phyloP scores from a whole-genome alignment of 306 rosid species.

The peach (Prunus persica) region Prunus_persica_NCBIv2 NC_034016.1:19790501-19791000 shows the following conservation, averaged over 20 bases:
- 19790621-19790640: background rate
- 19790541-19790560: background rate
- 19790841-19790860: background rate
- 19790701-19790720: background rate
- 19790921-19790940: too few relatives aligned
- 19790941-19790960: too few relatives aligned
- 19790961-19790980: too few relatives aligned
- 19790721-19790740: background rate
- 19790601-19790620: background rate
- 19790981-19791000: background rate
- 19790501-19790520: background rate
- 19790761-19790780: conserved; percentile 1
- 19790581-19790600: background rate
- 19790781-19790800: background rate
- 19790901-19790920: background rate
- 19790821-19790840: background rate
- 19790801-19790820: background rate
- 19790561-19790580: background rate
- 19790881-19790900: background rate
- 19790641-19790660: background rate
- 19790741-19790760: background rate
- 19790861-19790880: background rate
- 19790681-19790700: conserved; percentile 2
- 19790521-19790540: background rate
- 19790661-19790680: background rate